phyloP scores from a whole-genome alignment of 441 rosid species.

The Erysimum cheiri region DNA sequence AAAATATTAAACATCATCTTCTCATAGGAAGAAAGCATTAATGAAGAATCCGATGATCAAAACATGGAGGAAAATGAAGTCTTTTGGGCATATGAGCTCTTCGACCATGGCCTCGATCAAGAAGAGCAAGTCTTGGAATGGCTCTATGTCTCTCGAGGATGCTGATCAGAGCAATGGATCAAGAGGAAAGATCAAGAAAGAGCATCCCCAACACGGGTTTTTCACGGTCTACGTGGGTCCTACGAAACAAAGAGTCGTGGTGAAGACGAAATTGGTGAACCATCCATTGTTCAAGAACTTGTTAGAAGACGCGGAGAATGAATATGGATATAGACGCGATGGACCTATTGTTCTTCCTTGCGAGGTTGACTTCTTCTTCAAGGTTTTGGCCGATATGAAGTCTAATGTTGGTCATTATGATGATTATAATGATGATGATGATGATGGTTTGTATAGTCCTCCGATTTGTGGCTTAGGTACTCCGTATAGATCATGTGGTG shows the following conservation, averaged over 20 bases:
- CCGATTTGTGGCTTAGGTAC: conserved; percentile 43
- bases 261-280: conserved; percentile 50
- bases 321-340: conserved; percentile 51
- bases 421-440: conserved; percentile 29
- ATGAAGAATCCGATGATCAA: conserved; percentile 49
- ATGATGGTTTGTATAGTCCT: conserved; percentile 24
- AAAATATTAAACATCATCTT: neutral
- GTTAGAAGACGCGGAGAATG: conserved; percentile 64
- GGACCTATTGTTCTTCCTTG: conserved; percentile 72
- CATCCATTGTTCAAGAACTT: conserved; percentile 63
- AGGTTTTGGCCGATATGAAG: conserved; percentile 58
- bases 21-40: conserved; percentile 33
- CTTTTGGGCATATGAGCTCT: conserved; percentile 34
- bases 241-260: conserved; percentile 49
- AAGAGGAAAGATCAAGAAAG: conserved; percentile 20
- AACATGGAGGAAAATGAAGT: conserved; percentile 56
- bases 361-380: conserved; percentile 58
- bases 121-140: conserved; percentile 54
- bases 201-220: conserved; percentile 53
- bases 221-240: conserved; percentile 72
- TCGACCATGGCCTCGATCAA: conserved; percentile 8
- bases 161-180: neutral
- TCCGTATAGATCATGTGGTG: conserved; percentile 42
- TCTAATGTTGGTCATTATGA: neutral
- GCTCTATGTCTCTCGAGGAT: conserved; percentile 14